Evolutionary conservation across 352 stramenopile genomes (phyloP), one percentile per base, ranked within the genome.

Genomic region (Thraustochytrium striatum): DNA sequence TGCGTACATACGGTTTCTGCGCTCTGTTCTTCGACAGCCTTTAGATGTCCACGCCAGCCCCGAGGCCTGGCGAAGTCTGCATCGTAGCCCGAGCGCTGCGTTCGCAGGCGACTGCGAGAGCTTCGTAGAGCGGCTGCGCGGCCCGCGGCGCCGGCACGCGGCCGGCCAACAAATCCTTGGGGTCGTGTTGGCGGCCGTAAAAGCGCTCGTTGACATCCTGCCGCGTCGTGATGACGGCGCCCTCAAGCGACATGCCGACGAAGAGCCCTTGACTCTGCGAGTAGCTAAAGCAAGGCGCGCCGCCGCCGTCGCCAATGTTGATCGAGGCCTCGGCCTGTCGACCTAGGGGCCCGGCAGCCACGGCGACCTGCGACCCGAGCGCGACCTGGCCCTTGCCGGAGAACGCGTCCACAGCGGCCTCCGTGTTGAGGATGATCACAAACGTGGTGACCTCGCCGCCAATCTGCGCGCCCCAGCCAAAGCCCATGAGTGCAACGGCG

Each of bases 141-240:
- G 89, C 91, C 7, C 92, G 84, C 41, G 91, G 91, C n/a, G 89
- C 87, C 13, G 86, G 84, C 59, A 95, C 87, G 43, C 88, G 70
- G 30, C 90, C 90, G 28, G 85, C 84, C 13, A 96, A 84, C 33
- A 96, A 84, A 62, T 94, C 84, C 9, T 86, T 70, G 8, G 89
- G 86, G 38, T 85, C 73, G 21, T 96, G 82, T 19, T 87, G 83
- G 35, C 87, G 87, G 38, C 90, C 90, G 79, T 94, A 94, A 72
- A 93, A 94, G 38, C 92, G 91, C 62, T 84, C 88, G 82, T 94
- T 94, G 70, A 89, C 88, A 52, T 93, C 89, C 2, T 85, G 84
- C 0, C 90, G 87, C 36, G 84, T 85, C 8, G 84, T 91, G 69
- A 94, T 89, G n/a, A 94, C 83, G 30, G 89, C 89, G 33, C 90